These are phyloP conservation scores for Cladosporium sp. DNA, from an alignment of 2,329 filamentous ascomycete genomes.

Conservation along the genomic window DNA sequence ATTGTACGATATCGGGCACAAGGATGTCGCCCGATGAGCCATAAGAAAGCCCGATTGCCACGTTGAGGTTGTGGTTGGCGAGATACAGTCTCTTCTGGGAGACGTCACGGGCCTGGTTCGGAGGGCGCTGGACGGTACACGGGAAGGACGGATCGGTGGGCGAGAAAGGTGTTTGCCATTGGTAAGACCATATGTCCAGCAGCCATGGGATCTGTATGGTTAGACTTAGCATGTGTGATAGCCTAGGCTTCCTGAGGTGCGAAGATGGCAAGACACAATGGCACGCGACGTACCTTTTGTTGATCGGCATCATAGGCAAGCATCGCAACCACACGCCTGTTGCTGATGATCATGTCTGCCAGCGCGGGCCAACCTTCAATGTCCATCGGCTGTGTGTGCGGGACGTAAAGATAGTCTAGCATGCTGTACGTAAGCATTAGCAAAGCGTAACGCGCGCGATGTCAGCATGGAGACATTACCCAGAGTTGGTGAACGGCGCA, in stretches of 20 bases:
- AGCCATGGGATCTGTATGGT: slow-evolving; percentile 84
- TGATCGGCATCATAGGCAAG: not conserved
- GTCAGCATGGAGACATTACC: slow-evolving; percentile 38
- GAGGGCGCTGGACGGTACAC: slow-evolving; percentile 76
- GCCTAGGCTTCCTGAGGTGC: not conserved
- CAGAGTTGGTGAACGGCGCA: slow-evolving; percentile 64
- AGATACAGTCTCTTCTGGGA: slow-evolving; percentile 67
- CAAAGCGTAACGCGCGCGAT: too few relatives aligned
- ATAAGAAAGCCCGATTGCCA: slow-evolving; percentile 58
- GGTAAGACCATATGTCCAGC: slow-evolving; percentile 80
- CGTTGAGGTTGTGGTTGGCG: slow-evolving; percentile 88
- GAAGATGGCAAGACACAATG: slow-evolving; percentile 67
- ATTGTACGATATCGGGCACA: slow-evolving; percentile 68
- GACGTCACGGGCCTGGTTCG: slow-evolving; percentile 58
- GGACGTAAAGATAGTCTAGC: slow-evolving; percentile 70
- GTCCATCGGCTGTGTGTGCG: slow-evolving; percentile 68
- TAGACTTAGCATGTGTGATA: slow-evolving; percentile 51
- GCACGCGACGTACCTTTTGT: slow-evolving; percentile 49
- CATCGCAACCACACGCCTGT: slow-evolving; percentile 63
- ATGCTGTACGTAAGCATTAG: slow-evolving; percentile 53
- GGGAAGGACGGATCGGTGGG: slow-evolving; percentile 69
- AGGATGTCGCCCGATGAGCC: slow-evolving; percentile 52
- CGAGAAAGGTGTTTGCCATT: slow-evolving; percentile 90
- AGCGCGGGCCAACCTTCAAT: slow-evolving; percentile 81
- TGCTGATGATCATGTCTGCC: slow-evolving; percentile 68